Base-by-base conservation (phyloP, 768 basidiomycete species). In the Russula emetica region DNA sequence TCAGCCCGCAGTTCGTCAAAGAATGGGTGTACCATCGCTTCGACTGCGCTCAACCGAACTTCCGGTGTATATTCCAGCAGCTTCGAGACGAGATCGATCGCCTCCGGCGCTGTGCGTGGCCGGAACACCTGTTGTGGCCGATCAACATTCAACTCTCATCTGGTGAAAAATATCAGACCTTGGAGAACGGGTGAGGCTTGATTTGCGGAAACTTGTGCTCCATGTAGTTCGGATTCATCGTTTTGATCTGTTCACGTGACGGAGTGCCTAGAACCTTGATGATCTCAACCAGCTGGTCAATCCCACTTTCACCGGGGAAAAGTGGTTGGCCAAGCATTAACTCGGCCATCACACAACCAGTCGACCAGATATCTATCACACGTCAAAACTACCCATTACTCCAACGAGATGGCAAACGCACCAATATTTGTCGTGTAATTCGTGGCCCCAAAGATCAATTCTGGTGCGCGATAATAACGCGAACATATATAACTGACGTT, bases 221-320 rank as follows among this genome's bases (percentile, higher is more conserved):
- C 97, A 98, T 98, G 78, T 99, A 99, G 79, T 99, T 99, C 60
- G 97, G 97, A 77, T 99, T 99, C 97, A 99, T 99, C 70, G 97
- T 98, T 87, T 99, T 98, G 84, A 99, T 99, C 77, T 99, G 97
- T 74, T 98, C 97, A 69, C 96, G 82, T 63, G 97, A 95, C 2
- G 97, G 97, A 24, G 97, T 99, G 18, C 97, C 97, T 59, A 99
- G 85, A 50, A 99, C 94, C 76, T 99, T 99, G 87, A 99, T 99
- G 71, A 99, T 99, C 78, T 99, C 97, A 62, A 99, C 97, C 71
- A 99, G 76, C 78, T 99, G 97, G 78, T 99, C 97, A 72, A 99
- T 99, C 26, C 96, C 95, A 73, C 90, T 92, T 79, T 99, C 97
- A 64, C 97, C 97, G 3, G 97, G 97, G 85, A 99, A 99, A 60